Conservation (phyloP, 352 stramenopile genomes). For the Phytophthora crassamura region DNA sequence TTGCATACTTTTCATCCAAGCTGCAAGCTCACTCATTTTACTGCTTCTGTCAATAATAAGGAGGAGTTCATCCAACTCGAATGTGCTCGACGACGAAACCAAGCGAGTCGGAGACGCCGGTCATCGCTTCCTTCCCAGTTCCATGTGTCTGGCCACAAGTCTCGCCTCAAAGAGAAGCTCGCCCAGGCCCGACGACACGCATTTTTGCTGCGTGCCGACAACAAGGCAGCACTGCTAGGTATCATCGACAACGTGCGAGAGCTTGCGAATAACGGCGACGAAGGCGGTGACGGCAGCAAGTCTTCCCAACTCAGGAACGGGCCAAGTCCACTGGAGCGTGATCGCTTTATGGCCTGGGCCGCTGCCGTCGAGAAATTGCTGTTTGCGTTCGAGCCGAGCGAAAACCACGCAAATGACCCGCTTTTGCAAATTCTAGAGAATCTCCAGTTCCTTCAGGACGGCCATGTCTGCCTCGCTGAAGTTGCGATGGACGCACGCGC, state of each 20-base stretch:
- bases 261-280: slow-evolving; percentile 32
- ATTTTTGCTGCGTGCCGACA: slow-evolving; percentile 62
- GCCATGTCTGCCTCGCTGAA: slow-evolving; percentile 62
- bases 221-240: slow-evolving; percentile 47
- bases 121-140: slow-evolving; percentile 61
- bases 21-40: not conserved
- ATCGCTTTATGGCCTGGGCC: slow-evolving; percentile 53
- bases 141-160: slow-evolving; percentile 41
- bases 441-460: slow-evolving; percentile 65
- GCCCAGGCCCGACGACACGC: slow-evolving; percentile 54
- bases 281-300: slow-evolving; percentile 1
- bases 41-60: slow-evolving; percentile 26
- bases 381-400: slow-evolving; percentile 54
- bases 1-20: not conserved
- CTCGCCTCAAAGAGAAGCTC: slow-evolving; percentile 52
- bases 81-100: slow-evolving; percentile 58
- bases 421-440: slow-evolving; percentile 55
- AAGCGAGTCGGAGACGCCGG: slow-evolving; percentile 43
- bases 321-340: slow-evolving; percentile 62
- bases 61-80: slow-evolving; percentile 68
- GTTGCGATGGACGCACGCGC: slow-evolving; percentile 53
- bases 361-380: slow-evolving; percentile 46
- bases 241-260: slow-evolving; percentile 54
- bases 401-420: slow-evolving; percentile 52
- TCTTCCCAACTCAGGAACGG: slow-evolving; percentile 10